A percentile compares a stretch with the other conserved stretches of the same genome.
These are phyloP conservation scores for Rhodotorula kratochvilovae DNA, from an alignment of 768 basidiomycete species.

Conservation along the genomic window DNA sequence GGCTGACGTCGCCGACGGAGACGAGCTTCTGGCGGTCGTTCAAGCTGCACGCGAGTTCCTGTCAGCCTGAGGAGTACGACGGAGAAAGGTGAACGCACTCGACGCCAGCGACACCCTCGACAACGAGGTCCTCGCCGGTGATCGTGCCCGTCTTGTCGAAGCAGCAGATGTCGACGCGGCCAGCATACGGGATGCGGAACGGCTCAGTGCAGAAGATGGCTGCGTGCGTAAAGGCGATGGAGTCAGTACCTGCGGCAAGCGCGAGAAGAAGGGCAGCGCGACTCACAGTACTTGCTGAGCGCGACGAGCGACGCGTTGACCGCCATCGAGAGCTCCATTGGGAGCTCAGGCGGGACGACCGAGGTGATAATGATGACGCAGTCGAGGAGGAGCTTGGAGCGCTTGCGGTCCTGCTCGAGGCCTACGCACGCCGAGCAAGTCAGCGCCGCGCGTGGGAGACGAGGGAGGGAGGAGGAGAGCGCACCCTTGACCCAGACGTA, in stretches of 20 bases:
- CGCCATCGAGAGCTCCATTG: slow-evolving; percentile 94
- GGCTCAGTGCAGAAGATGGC: slow-evolving; percentile 99
- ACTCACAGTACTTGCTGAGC: slow-evolving; percentile 80
- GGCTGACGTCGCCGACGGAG: slow-evolving; percentile 67
- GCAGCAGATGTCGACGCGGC: slow-evolving; percentile 94
- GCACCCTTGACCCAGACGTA: slow-evolving; percentile 93
- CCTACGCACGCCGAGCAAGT: no score
- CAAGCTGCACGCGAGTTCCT: slow-evolving; percentile 50
- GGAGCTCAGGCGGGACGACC: slow-evolving; percentile 94
- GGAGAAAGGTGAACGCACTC: slow-evolving; percentile 56
- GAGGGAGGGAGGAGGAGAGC: no score
- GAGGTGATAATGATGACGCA: slow-evolving; percentile 95
- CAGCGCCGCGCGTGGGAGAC: no score
- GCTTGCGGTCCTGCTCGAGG: slow-evolving; percentile 85
- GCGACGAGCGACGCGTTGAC: slow-evolving; percentile 94
- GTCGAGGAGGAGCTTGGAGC: slow-evolving; percentile 88
- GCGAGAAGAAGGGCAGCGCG: background rate
- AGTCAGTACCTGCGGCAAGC: no score
- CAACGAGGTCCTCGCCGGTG: slow-evolving; percentile 87
- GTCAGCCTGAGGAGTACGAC: background rate
- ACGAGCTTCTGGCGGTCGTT: slow-evolving; percentile 63
- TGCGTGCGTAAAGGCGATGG: slow-evolving; percentile 44
- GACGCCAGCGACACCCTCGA: slow-evolving; percentile 88
- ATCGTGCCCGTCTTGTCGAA: slow-evolving; percentile 99
- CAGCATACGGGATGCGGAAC: slow-evolving; percentile 93